Percentiles rank a stretch among this genome's conserved stretches.
Evolutionary conservation across 495 filamentous ascomycete genomes (phyloP).

Genomic region (Alectoria sarmentosa): DNA sequence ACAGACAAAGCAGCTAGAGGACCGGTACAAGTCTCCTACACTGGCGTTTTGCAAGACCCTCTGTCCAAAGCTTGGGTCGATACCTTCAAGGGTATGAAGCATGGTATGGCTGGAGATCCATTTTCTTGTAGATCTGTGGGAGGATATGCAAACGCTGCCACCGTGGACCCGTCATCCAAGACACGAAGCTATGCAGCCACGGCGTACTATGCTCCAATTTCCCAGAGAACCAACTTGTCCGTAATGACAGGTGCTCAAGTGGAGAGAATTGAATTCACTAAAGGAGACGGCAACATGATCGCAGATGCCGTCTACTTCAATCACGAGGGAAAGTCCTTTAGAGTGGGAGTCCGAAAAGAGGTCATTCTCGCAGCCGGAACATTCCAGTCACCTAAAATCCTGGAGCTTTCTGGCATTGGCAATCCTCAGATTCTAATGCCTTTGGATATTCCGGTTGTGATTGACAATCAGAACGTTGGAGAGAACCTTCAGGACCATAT

Average conservation of each 20-base stretch:
- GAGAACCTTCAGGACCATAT: constrained; percentile 43
- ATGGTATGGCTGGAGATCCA: constrained; percentile 34
- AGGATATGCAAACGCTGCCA: constrained; percentile 33
- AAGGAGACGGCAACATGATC: constrained; percentile 11
- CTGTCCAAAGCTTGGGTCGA: constrained; percentile 27
- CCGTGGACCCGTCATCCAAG: constrained; percentile 37
- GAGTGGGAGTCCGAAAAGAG: constrained; percentile 25
- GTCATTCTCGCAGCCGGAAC: constrained; percentile 28
- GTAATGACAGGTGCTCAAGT: constrained; percentile 41
- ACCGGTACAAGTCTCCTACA: constrained; percentile 26
- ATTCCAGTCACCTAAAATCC: constrained; percentile 46
- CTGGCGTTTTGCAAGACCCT: constrained; percentile 25
- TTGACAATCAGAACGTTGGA: constrained; percentile 45
- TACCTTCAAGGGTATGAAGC: constrained; percentile 28
- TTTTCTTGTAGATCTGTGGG: constrained; percentile 36
- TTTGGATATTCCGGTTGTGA: constrained; percentile 47
- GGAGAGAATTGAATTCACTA: constrained; percentile 35
- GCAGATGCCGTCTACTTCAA: constrained; percentile 34
- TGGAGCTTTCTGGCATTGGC: constrained; percentile 35
- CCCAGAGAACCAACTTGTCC: constrained; percentile 39
- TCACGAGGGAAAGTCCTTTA: constrained; percentile 24
- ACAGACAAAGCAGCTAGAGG: constrained; percentile 25
- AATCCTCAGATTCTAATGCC: constrained; percentile 34
- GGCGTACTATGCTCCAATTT: constrained; percentile 38
- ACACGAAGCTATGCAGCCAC: constrained; percentile 46